Percentiles rank a stretch among this genome's conserved stretches.
Evolutionary conservation across 73 alveolate species (phyloP).

Genomic region (Stentor coeruleus): DNA sequence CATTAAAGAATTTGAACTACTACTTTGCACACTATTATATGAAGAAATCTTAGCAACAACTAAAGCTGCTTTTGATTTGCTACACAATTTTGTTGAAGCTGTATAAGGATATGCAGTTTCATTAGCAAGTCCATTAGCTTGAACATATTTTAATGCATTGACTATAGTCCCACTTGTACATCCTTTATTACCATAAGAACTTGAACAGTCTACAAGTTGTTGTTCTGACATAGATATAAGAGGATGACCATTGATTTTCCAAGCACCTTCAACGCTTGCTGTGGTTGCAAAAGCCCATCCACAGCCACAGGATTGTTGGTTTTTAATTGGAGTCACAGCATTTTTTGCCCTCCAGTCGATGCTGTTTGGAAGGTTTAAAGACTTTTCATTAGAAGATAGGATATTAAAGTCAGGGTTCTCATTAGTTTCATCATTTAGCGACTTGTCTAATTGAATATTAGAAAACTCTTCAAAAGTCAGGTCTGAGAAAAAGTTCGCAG

Average conservation of each 20-base stretch:
- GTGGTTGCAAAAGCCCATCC: neutral
- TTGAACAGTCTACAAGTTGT: neutral
- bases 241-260: neutral
- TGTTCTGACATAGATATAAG: neutral
- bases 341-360: neutral
- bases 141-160: neutral
- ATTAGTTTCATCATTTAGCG: neutral
- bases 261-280: neutral
- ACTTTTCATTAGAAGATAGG: neutral
- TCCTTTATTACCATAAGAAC: neutral
- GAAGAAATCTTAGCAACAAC: neutral
- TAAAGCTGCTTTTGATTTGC: neutral
- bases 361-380: neutral
- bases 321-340: neutral
- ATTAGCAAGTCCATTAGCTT: neutral
- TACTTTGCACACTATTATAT: neutral
- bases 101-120: neutral
- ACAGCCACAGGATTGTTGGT: neutral
- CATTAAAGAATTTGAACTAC: neutral
- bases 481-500: neutral
- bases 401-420: neutral
- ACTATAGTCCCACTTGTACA: neutral
- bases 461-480: neutral
- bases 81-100: neutral
- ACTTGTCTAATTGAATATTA: no score